These are phyloP conservation scores for Aureobasidium sp. DNA, from an alignment of 2,329 filamentous ascomycete genomes.

Conservation along the genomic window DNA sequence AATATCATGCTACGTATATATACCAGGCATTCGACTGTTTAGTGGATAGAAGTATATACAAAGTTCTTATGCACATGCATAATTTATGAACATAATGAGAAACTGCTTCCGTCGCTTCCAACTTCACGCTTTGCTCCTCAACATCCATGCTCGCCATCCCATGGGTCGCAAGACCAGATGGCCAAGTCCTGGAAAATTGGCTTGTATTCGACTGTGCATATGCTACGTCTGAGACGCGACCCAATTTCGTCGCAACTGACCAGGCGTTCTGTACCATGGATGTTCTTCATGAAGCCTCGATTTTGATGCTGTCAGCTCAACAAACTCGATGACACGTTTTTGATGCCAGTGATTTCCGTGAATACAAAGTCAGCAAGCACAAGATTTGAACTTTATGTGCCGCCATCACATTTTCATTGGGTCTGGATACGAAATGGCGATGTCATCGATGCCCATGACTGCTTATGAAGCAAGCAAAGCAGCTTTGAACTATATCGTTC, in stretches of 20 bases:
- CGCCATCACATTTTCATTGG: background rate
- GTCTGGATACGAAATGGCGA: background rate
- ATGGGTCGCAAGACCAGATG: too few relatives aligned
- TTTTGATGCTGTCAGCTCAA: background rate
- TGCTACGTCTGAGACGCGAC: background rate
- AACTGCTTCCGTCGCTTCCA: background rate
- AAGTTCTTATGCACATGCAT: background rate
- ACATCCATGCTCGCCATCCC: background rate
- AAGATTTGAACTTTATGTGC: background rate
- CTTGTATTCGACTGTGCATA: background rate
- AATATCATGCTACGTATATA: too few relatives aligned
- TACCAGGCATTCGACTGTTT: too few relatives aligned
- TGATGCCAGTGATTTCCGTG: background rate
- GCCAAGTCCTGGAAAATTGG: background rate
- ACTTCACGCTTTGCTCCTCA: background rate
- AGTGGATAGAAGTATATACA: background rate
- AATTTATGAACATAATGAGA: background rate
- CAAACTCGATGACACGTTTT: background rate
- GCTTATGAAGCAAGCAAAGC: constrained; percentile 43
- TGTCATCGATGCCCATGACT: constrained; percentile 25
- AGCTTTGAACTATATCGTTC: constrained; percentile 31
- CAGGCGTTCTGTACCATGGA: background rate
- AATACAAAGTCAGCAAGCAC: background rate
- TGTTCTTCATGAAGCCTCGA: background rate
- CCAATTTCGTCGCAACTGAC: background rate